A percentile compares a stretch with the other conserved stretches of the same genome.
phyloP scores from a whole-genome alignment of 305 asterid species.

The Plantago coronopus region DNA sequence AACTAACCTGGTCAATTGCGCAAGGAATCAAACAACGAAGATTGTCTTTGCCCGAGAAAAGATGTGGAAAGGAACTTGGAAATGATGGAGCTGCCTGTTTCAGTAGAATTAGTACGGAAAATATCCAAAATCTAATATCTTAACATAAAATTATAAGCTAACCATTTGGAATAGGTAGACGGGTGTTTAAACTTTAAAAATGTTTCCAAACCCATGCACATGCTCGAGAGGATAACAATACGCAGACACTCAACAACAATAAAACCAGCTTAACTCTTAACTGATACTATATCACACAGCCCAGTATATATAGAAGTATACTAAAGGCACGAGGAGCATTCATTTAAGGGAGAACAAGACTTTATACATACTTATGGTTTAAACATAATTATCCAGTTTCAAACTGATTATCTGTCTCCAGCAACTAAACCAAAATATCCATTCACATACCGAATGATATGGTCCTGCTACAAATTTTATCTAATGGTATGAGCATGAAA shows the following conservation, averaged over 20 bases:
- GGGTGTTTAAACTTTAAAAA: neutral
- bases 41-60: conserved; percentile 63
- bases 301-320: neutral
- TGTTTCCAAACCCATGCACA: neutral
- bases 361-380: neutral
- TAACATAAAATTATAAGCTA: neutral
- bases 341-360: neutral
- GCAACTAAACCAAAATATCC: neutral
- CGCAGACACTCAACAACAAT: neutral
- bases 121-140: neutral
- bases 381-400: neutral
- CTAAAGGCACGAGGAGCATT: neutral
- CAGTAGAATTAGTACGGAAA: conserved; percentile 15
- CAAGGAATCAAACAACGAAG: conserved; percentile 91
- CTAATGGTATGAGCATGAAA: neutral
- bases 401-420: neutral
- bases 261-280: neutral
- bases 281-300: neutral
- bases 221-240: neutral
- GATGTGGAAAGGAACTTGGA: conserved; percentile 92
- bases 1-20: conserved; percentile 85
- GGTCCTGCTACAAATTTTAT: neutral
- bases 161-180: neutral
- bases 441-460: too few species aligned
- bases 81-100: conserved; percentile 90